Base-by-base conservation (phyloP, 306 rosid genomes). In the Castanea crenata region DNA sequence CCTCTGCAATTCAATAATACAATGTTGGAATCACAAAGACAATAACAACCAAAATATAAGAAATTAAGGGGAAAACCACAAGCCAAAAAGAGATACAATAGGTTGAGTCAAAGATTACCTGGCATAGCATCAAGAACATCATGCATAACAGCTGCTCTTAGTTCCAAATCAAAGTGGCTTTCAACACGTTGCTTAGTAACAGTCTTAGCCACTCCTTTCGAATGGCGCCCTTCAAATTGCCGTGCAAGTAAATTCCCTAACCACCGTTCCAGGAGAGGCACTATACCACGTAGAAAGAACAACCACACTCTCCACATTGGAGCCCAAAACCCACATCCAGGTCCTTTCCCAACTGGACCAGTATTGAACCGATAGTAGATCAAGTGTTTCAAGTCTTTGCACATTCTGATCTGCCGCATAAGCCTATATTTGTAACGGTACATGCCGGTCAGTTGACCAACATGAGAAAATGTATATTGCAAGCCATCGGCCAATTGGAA, bases 291-390 rank as follows among this genome's bases (percentile, higher is more conserved):
- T 21, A 96, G 98, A 81, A 96, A 96, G 81, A 96, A 96, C 75
- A 96, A 85, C 99, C 99, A 96, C 55, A 96, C 99, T 81, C 99
- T 91, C 99, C 99, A 96, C 99, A 96, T 96, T 0, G 99, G 99
- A 6, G 99, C 99, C 99, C 99, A 96, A 84, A 96, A 86, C 76
- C 98, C 99, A 85, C 99, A 93, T 61, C 99, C 99, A 16, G 99
- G 99, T 44, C 99, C 99, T 77, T 96, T 96, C 68, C 99, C 99
- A 5, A 96, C 99, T 68, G 99, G 99, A 21, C 99, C 99, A 68
- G 99, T 96, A 85, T 96, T 96, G 85, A 96, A 96, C 20, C 99
- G 99, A 74, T 96, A 96, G 84, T 96, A 96, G 77, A 90, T 93
- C 88, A 96, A 88, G 85, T 96, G 99, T 86, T 96, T 96, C 84